Base-by-base conservation (phyloP, 2,329 filamentous ascomycete genomes). In the Colletotrichum theobromicola region DNA sequence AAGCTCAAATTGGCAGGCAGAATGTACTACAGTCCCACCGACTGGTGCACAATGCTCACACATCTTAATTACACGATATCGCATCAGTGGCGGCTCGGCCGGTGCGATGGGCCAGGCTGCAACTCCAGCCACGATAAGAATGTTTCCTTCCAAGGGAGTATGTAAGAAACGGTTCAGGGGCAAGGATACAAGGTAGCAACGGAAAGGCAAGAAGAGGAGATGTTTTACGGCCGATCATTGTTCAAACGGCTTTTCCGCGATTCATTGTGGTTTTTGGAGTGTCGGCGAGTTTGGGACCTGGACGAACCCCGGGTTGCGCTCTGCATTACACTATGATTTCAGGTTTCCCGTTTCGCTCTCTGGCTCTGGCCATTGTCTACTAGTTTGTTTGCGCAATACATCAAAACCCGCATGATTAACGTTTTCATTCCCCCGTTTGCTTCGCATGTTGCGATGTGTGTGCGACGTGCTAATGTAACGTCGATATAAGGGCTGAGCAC, bases 201-300 rank as follows among this genome's bases (percentile, higher is more conserved):
- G 73, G 61, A 74, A 69, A 60, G 69, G 57, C 37, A 67, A 67
- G 55, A 70, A 61, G 64, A 30, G n/a, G 58, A 42, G 57, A 42
- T 61, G 37, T 53, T 53, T 72, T 30, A 69, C 42, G 74, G 73
- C 50, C 65, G 70, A 42, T 46, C 63, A 74, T 42, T 30, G 74
- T 66, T 63, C 32, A 71, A 72, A 76, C 30, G 70, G 74, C 64
- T 67, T 70, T 68, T 61, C 42, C 57, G 63, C 60, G 61, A 69
- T 62, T 69, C 55, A 55, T 74, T 74, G 60, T 72, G 72, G 72
- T 60, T 75, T 70, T 67, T 68, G 66, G 67, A 70, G 67, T 77
- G 74, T 74, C 65, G 70, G 74, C 70, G 75, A 71, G 73, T 76
- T 18, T 57, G 66, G 74, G 66, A 66, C 60, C 70, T 60, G 62